These are phyloP conservation scores for Magnusiomyces tetraspermus DNA, from an alignment of 1,139 yeast genomes.

Conservation along the genomic window DNA sequence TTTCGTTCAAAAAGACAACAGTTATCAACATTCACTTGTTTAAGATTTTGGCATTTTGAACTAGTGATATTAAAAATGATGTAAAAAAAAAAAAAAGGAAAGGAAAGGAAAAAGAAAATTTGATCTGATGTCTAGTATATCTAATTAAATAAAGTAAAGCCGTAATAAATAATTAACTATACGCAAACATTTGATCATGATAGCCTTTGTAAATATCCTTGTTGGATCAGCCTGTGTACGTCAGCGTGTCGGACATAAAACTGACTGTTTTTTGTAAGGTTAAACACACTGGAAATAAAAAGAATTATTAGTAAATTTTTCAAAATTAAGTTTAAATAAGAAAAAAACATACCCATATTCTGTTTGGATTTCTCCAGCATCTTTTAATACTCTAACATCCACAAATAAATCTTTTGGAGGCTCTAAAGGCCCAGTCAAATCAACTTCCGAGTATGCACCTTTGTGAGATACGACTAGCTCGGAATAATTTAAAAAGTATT, in stretches of 20 bases:
- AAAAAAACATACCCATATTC: constrained; percentile 57
- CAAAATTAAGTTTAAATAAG: neutral
- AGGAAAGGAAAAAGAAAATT: no score
- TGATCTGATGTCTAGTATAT: no score
- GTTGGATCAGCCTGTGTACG: constrained; percentile 87
- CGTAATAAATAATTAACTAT: no score
- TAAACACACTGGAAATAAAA: constrained; percentile 47
- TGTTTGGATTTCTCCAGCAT: constrained; percentile 95
- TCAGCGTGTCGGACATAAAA: constrained; percentile 90
- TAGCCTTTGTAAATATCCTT: constrained; percentile 79
- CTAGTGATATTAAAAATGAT: no score
- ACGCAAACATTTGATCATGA: constrained; percentile 23
- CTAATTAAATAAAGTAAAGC: no score
- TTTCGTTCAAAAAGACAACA: no score
- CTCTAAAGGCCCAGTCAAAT: constrained; percentile 72
- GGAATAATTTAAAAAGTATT: constrained; percentile 60
- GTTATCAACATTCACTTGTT: no score
- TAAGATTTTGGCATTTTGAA: no score
- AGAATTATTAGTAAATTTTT: constrained; percentile 1
- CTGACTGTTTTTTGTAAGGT: constrained; percentile 89
- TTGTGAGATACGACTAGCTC: constrained; percentile 68
- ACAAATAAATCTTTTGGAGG: constrained; percentile 90
- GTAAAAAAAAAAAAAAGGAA: no score
- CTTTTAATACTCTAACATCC: constrained; percentile 85
- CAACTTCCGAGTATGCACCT: constrained; percentile 75